Conservation (phyloP, 1,284 basidiomycete species). For the Cryptococcus neoformans region DNA sequence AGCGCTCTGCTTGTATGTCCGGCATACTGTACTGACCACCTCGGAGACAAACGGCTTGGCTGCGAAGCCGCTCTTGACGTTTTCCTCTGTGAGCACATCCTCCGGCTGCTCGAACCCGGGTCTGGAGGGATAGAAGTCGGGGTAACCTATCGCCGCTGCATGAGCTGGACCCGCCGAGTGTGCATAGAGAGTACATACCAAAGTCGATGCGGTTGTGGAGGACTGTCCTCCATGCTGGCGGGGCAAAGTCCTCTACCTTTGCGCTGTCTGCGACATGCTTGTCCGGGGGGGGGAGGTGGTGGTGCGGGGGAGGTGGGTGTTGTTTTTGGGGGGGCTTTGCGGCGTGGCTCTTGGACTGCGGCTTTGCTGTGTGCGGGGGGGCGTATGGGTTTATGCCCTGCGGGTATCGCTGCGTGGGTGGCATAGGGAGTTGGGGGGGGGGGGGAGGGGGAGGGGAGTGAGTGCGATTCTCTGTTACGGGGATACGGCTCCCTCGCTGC, state of each 20-base stretch:
- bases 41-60: constrained; percentile 59
- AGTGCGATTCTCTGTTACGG: too few relatives aligned
- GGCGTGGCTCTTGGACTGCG: background rate
- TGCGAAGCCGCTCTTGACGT: constrained; percentile 74
- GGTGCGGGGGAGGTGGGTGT: constrained; percentile 3
- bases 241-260: constrained; percentile 43
- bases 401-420: constrained; percentile 12
- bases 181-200: too few relatives aligned
- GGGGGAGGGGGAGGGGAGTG: background rate
- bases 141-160: constrained; percentile 59
- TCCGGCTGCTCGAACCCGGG: constrained; percentile 81
- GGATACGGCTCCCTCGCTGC: too few relatives aligned
- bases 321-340: constrained; percentile 1
- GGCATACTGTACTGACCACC: constrained; percentile 22
- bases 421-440: constrained; percentile 7
- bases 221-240: constrained; percentile 45
- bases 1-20: background rate
- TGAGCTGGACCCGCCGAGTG: too few relatives aligned
- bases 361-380: constrained; percentile 1
- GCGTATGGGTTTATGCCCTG: constrained; percentile 18
- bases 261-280: constrained; percentile 12
- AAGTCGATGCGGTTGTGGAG: constrained; percentile 43
- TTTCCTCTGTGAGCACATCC: constrained; percentile 70
- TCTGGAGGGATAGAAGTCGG: constrained; percentile 79
- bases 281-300: constrained; percentile 3